A percentile compares a stretch with the other conserved stretches of the same genome.
Conservation (phyloP, 208 protist genomes). For the Trypanosoma brucei region DNA sequence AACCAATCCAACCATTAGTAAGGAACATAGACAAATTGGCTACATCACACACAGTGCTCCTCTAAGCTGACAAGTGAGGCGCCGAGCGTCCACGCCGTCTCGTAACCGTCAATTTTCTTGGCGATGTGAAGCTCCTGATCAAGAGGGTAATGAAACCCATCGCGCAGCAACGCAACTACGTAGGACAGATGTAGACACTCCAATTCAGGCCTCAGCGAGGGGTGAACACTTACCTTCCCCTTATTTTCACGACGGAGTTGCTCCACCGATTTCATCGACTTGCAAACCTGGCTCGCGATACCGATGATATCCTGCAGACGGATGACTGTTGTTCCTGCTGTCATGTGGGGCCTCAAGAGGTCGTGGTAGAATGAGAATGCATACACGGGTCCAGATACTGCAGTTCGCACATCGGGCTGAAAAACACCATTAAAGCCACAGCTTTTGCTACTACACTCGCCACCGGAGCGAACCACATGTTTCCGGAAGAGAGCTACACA, state of each 20-base stretch:
- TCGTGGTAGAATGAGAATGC: constrained; percentile 77
- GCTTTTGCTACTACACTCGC: constrained; percentile 14
- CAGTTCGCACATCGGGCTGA: constrained; percentile 45
- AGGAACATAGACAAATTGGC: neutral
- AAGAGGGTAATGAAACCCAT: constrained; percentile 52
- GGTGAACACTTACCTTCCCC: constrained; percentile 2
- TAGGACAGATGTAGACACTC: constrained; percentile 80
- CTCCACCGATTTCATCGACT: constrained; percentile 21
- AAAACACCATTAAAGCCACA: constrained; percentile 59
- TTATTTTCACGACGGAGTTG: constrained; percentile 16
- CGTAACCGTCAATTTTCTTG: constrained; percentile 80
- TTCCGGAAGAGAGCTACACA: constrained; percentile 40
- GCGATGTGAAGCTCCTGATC: constrained; percentile 54
- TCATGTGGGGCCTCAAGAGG: constrained; percentile 27
- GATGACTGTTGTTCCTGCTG: constrained; percentile 18
- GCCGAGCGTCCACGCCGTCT: constrained; percentile 77
- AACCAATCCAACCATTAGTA: no score
- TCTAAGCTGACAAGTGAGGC: constrained; percentile 47
- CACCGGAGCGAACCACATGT: constrained; percentile 30
- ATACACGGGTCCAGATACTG: constrained; percentile 49
- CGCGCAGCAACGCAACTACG: constrained; percentile 53
- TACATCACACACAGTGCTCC: neutral
- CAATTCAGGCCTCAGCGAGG: constrained; percentile 38
- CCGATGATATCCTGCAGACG: constrained; percentile 21
- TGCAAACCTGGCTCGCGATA: constrained; percentile 22